A percentile compares a stretch with the other conserved stretches of the same genome.
These are phyloP conservation scores for Quambalaria eucalypti DNA, from an alignment of 1,284 basidiomycete species.

Conservation along the genomic window DNA sequence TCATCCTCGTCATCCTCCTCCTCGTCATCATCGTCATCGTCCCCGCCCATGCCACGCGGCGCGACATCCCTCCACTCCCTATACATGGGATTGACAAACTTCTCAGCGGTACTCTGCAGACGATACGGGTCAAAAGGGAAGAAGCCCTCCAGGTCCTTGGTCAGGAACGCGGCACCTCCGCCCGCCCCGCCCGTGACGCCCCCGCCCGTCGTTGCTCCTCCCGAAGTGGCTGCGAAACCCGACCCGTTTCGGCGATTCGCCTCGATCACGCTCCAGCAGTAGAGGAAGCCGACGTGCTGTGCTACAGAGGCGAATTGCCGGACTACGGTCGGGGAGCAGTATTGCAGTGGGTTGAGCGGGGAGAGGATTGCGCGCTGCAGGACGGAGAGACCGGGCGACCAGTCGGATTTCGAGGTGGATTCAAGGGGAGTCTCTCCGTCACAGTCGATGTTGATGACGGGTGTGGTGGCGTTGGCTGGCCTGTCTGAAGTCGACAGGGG, in stretches of 20 bases:
- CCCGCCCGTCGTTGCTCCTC: neutral
- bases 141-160: constrained; percentile 68
- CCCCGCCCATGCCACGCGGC: constrained; percentile 11
- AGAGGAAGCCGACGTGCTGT: constrained; percentile 80
- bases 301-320: constrained; percentile 89
- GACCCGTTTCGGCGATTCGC: constrained; percentile 42
- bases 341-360: constrained; percentile 69
- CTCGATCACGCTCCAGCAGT: constrained; percentile 88
- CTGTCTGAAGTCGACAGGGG: neutral
- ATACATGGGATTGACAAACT: constrained; percentile 53
- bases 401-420: constrained; percentile 45
- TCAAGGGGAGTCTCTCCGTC: neutral
- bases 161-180: neutral
- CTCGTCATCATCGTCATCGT: constrained; percentile 22
- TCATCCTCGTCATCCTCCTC: constrained; percentile 12
- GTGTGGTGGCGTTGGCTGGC: neutral
- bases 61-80: constrained; percentile 54
- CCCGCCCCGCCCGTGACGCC: neutral
- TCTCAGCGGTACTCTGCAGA: constrained; percentile 55
- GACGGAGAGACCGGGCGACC: constrained; percentile 73
- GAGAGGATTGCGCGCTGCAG: constrained; percentile 74
- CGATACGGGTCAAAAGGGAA: constrained; percentile 98
- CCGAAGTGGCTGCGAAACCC: neutral
- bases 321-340: constrained; percentile 74
- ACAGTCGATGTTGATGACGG: neutral